Base-by-base conservation (phyloP, 495 filamentous ascomycete species). In the Chaetomium cochliodes region DNA sequence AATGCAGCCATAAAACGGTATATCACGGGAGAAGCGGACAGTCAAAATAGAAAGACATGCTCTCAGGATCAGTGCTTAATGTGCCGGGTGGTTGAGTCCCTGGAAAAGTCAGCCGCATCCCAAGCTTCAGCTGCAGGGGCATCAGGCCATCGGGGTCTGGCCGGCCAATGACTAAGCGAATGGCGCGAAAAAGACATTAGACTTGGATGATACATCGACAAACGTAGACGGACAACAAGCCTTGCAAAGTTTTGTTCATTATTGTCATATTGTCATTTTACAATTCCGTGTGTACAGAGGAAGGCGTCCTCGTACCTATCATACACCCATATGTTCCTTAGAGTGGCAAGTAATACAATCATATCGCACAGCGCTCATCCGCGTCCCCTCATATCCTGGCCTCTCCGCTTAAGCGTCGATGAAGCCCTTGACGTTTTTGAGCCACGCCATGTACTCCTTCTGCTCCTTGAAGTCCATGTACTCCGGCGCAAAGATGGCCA, bases 391-490 rank as follows among this genome's bases (percentile, higher is more conserved):
- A 12, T 20, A 59, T 16, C 26, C 41, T 5, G 2, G 3, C 30
- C 16, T 30, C 16, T 26, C n/a, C 59, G 23, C 39, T 80, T 87
- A 90, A 65, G 88, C 88, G 72, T 85, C 83, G 66, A 92, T 77
- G 70, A 93, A 93, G 58, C 75, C 77, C 85, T 90, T 92, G 79
- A 93, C 85, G 70, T 87, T 92, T 69, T 88, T 86, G 74, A 99
- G 81, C 94, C 94, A 99, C 65, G 81, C 80, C 49, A 93, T 75
- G 78, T 99, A 99, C 83, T 99, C 94, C 84, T 87, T 91, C 86
- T 99, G 93, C 86, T 99, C 94, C 87, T 99, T 99, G 78, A 90
- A 87, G 77, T 97, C 91, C 72, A 98, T 93, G 80, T 96, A 99
- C 74, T 98, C 93, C 58, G 92, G 92, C 57, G 96, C 86, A 78